Percentiles rank a stretch among this genome's conserved stretches.
Evolutionary conservation across 139 green algal species (phyloP).

Genomic region (Volvox africanus): DNA sequence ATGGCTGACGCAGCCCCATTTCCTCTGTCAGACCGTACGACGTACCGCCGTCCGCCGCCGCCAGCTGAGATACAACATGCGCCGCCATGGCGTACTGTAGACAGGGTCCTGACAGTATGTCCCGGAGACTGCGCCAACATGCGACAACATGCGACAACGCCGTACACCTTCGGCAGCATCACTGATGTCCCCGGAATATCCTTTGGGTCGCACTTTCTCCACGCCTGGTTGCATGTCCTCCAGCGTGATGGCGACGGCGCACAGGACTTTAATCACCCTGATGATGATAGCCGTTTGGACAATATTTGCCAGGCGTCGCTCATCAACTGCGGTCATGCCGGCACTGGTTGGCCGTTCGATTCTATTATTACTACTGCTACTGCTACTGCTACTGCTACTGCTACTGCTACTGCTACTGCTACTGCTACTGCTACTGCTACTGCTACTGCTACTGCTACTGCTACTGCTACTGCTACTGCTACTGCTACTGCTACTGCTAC

Average conservation of each 20-base stretch:
- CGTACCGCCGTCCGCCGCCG: conserved; percentile 31
- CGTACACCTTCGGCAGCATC: background rate
- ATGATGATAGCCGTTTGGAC: background rate
- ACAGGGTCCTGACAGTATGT: conserved; percentile 15
- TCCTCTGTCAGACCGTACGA: conserved; percentile 19
- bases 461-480: too few relatives aligned
- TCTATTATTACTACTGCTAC: too few relatives aligned
- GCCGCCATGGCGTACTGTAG: conserved; percentile 23
- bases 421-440: too few relatives aligned
- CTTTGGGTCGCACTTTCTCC: too few relatives aligned
- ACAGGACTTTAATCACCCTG: background rate
- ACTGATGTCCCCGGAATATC: background rate
- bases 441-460: too few relatives aligned
- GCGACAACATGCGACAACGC: background rate
- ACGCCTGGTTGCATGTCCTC: background rate
- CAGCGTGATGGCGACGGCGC: background rate
- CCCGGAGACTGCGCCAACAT: background rate
- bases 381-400: too few relatives aligned
- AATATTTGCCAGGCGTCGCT: background rate
- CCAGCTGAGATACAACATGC: conserved; percentile 21
- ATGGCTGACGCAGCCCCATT: background rate
- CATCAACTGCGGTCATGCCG: too few relatives aligned
- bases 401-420: too few relatives aligned
- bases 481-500: too few relatives aligned
- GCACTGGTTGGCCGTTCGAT: too few relatives aligned